Base-by-base conservation (phyloP, 352 stramenopile genomes). In the Globisporangium carolinianum region DNA sequence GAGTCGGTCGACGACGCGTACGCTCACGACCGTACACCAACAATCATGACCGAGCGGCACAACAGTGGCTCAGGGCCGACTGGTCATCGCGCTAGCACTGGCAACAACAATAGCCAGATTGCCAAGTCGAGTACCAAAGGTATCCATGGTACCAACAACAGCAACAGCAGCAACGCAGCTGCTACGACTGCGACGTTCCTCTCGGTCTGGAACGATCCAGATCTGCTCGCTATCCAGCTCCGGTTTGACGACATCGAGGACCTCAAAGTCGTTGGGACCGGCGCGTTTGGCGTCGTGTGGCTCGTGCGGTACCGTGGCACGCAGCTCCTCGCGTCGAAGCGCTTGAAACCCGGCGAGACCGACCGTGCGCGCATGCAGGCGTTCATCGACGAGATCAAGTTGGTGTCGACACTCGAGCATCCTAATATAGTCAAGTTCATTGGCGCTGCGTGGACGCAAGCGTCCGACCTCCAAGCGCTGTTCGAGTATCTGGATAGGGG, bases 401-500 rank as follows among this genome's bases (percentile, higher is more conserved):
- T 86, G 24, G 67, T 68, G 6, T 53, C 71, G 9, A 70, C 68
- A 17, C 59, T 89, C 9, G 60, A 81, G 18, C 76, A 83, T 17
- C 71, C 74, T 12, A 72, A 68, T 3, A 61, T 87, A 11, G 76
- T 87, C n/a, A 47, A 45, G 12, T 66, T 87, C 17, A 48, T 89
- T 12, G 79, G 74, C 32, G 76, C 75, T 12, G 70, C 73, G 8
- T 89, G 76, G 74, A 81, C 72, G 1, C 69, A 73, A 17, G 65
- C 78, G 46, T 62, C 64, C 1, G 75, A 87, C 37, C 43, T 86
- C 0, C 72, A 85, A 58, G 79, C 71, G 5, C 48, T 89, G 12
- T 85, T 83, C 51, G 76, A 89, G 61, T 89, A 83, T 59, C 82
- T 87, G 76, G 53, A 76, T 1, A 69, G 70, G 6, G 76, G 75